Evolutionary conservation across 2,329 filamentous ascomycete species (phyloP).

Genomic region (Fusarium domesticum): DNA sequence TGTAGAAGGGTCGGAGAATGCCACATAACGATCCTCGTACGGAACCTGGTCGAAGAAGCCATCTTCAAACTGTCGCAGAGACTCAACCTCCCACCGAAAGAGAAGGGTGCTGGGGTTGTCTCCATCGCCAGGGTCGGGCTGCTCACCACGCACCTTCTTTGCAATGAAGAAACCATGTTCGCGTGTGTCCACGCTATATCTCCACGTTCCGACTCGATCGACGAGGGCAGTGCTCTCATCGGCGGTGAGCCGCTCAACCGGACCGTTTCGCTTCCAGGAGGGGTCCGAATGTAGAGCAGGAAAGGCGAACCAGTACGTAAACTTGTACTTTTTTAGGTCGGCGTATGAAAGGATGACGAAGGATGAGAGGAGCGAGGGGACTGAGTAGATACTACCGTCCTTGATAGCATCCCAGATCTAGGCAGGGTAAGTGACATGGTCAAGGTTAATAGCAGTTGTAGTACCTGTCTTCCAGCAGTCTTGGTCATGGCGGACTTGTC

Average conservation of each 20-base stretch:
- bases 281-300: conserved; percentile 89
- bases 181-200: conserved; percentile 72
- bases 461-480: conserved; percentile 73
- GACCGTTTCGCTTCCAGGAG: conserved; percentile 66
- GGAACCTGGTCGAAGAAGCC: conserved; percentile 78
- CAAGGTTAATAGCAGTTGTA: conserved; percentile 14
- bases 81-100: conserved; percentile 74
- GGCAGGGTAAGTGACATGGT: conserved; percentile 13
- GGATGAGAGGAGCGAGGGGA: conserved; percentile 84
- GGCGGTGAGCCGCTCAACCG: conserved; percentile 54
- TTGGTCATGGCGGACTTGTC: conserved; percentile 78
- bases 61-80: conserved; percentile 73
- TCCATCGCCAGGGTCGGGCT: conserved; percentile 47
- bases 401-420: conserved; percentile 97
- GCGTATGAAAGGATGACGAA: conserved; percentile 90
- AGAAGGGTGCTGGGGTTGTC: conserved; percentile 50
- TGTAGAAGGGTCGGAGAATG: conserved; percentile 90
- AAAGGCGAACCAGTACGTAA: conserved; percentile 98
- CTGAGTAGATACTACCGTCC: conserved; percentile 93
- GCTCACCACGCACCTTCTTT: conserved; percentile 60
- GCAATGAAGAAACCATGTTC: conserved; percentile 97
- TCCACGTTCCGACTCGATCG: conserved; percentile 83
- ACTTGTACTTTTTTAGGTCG: conserved; percentile 95
- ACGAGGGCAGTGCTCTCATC: conserved; percentile 76
- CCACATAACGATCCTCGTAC: conserved; percentile 74